Conservation (phyloP, 176 grass and related monocot genomes). For the Phragmites australis region DNA sequence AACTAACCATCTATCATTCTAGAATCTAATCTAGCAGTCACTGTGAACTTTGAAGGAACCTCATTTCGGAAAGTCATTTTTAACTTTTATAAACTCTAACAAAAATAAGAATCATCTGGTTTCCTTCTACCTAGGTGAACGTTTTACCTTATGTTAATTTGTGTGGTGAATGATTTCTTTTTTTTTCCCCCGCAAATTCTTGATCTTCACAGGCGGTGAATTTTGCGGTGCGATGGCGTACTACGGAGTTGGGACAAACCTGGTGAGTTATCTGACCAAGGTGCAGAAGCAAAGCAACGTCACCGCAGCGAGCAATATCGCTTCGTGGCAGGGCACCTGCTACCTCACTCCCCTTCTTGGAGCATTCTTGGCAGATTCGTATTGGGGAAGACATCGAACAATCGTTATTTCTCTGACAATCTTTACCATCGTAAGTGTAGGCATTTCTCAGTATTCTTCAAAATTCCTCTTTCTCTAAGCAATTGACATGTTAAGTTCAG, state of each 20-base stretch:
- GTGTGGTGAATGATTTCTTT: too few species aligned
- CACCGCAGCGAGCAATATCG: slow-evolving; percentile 52
- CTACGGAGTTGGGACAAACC: slow-evolving; percentile 57
- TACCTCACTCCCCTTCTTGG: slow-evolving; percentile 63
- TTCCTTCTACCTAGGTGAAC: too few species aligned
- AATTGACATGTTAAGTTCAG: background rate
- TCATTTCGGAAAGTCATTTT: too few species aligned
- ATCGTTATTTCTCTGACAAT: slow-evolving; percentile 48
- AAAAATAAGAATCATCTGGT: too few species aligned
- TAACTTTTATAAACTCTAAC: too few species aligned
- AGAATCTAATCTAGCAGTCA: too few species aligned
- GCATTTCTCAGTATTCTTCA: background rate
- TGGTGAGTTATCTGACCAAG: slow-evolving; percentile 68
- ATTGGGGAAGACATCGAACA: slow-evolving; percentile 59
- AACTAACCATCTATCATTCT: too few species aligned
- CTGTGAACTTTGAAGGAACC: too few species aligned
- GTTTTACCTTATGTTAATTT: too few species aligned
- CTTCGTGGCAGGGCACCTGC: slow-evolving; percentile 64
- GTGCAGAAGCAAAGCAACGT: slow-evolving; percentile 56
- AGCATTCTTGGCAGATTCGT: slow-evolving; percentile 75
- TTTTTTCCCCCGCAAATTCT: background rate
- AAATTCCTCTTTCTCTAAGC: background rate
- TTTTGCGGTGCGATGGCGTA: slow-evolving; percentile 59
- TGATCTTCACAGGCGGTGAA: slow-evolving; percentile 40
- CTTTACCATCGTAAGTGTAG: slow-evolving; percentile 48